phyloP scores from a whole-genome alignment of 2,329 filamentous ascomycete genomes.

The Stachybotrys elegans region DNA sequence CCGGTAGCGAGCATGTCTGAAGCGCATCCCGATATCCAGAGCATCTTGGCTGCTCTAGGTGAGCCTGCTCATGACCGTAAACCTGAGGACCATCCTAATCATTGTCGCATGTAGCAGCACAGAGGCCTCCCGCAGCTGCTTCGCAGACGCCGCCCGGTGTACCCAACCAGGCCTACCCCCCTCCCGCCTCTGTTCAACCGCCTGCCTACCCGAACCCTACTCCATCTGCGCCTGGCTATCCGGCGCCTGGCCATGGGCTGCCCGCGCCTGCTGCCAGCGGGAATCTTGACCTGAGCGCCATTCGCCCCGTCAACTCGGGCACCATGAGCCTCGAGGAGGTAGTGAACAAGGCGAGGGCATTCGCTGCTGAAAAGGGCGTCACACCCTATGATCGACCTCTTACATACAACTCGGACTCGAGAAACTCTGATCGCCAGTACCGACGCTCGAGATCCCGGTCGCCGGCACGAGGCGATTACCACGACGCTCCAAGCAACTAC shows the following conservation, averaged over 20 bases:
- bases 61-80: conserved; percentile 16
- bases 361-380: conserved; percentile 74
- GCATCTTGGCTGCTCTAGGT: conserved; percentile 45
- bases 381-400: conserved; percentile 55
- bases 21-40: conserved; percentile 35
- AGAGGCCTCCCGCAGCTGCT: conserved; percentile 36
- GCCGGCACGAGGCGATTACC: conserved; percentile 64
- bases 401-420: conserved; percentile 34
- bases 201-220: conserved; percentile 32
- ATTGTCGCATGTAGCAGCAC: conserved; percentile 30
- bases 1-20: too few relatives aligned
- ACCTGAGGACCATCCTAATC: background rate
- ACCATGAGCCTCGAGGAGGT: conserved; percentile 80
- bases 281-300: conserved; percentile 72
- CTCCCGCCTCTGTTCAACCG: conserved; percentile 28
- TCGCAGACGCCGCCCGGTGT: conserved; percentile 35
- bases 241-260: conserved; percentile 39
- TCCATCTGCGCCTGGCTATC: conserved; percentile 28
- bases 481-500: conserved; percentile 77
- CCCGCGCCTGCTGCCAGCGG: conserved; percentile 70
- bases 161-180: conserved; percentile 32
- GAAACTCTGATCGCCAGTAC: conserved; percentile 45
- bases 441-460: conserved; percentile 69
- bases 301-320: conserved; percentile 74
- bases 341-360: conserved; percentile 77